These are phyloP conservation scores for Apium graveolens DNA, from an alignment of 129 eudicot genomes.

Conservation along the genomic window DNA sequence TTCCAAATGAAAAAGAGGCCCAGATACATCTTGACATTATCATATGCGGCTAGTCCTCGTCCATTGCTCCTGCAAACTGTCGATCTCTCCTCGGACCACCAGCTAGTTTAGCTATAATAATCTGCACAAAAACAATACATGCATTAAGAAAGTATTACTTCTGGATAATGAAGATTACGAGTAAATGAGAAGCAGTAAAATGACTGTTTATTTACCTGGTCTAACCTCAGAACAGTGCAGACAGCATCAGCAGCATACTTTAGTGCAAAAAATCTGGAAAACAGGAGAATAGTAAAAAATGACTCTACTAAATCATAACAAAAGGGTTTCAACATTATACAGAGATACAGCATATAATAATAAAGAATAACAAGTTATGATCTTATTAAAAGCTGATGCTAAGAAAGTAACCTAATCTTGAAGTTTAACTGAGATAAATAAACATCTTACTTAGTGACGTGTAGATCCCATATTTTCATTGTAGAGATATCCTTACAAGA, in stretches of 20 bases:
- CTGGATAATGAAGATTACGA: background rate
- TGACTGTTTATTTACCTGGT: slow-evolving; percentile 53
- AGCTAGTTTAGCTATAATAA: slow-evolving; percentile 82
- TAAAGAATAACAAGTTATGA: background rate
- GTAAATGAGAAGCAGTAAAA: too few relatives aligned
- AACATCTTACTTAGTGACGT: slow-evolving; percentile 66
- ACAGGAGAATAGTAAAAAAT: background rate
- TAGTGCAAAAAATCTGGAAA: slow-evolving; percentile 64
- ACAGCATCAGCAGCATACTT: slow-evolving; percentile 94
- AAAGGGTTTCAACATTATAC: background rate
- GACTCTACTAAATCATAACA: too few relatives aligned
- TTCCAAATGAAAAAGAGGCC: too few relatives aligned
- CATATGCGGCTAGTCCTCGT: background rate
- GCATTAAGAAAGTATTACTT: background rate
- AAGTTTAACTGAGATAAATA: background rate
- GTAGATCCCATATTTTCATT: slow-evolving; percentile 76
- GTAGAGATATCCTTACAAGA: slow-evolving; percentile 64
- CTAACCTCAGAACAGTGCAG: slow-evolving; percentile 77
- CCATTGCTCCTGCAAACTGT: background rate
- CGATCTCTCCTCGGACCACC: slow-evolving; percentile 43
- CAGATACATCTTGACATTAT: too few relatives aligned
- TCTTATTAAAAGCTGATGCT: background rate
- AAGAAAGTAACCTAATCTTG: background rate
- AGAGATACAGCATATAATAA: too few relatives aligned
- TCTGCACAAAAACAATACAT: slow-evolving; percentile 26